These are phyloP conservation scores for Mycena galericulata DNA, from an alignment of 768 basidiomycete species.

Conservation along the genomic window DNA sequence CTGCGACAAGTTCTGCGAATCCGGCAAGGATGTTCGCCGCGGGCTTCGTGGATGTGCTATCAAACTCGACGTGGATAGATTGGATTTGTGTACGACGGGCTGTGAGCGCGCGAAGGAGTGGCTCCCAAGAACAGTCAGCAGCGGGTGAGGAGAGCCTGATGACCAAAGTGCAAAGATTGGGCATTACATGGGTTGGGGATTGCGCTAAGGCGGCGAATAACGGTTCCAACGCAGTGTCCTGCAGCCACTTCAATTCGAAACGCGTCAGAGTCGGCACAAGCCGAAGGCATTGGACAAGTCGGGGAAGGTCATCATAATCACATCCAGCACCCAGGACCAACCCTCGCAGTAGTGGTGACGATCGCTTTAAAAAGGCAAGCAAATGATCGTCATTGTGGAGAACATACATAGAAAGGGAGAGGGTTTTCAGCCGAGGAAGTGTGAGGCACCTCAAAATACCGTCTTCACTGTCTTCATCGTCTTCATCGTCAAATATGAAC, in stretches of 20 bases:
- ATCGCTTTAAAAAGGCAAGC: background rate
- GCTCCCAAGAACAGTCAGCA: background rate
- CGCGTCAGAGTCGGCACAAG: too few relatives aligned
- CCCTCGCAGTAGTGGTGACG: background rate
- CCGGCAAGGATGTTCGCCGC: background rate
- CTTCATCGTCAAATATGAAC: background rate
- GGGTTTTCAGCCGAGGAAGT: slow-evolving; percentile 1
- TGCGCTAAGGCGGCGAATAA: background rate
- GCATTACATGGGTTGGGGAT: background rate
- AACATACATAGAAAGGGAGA: background rate
- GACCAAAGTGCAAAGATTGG: background rate
- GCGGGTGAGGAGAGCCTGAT: background rate
- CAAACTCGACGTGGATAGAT: background rate
- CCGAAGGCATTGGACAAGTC: background rate
- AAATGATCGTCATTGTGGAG: background rate
- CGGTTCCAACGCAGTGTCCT: background rate
- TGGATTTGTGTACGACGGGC: background rate
- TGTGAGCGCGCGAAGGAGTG: background rate
- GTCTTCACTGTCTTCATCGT: background rate
- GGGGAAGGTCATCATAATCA: background rate
- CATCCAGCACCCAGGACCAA: background rate
- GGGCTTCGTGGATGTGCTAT: background rate
- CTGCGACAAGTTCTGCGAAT: background rate
- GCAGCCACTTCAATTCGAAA: background rate
- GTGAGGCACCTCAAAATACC: background rate